Base-by-base conservation (phyloP, 257 asterid genomes). In the Solanum etuberosum region DNA sequence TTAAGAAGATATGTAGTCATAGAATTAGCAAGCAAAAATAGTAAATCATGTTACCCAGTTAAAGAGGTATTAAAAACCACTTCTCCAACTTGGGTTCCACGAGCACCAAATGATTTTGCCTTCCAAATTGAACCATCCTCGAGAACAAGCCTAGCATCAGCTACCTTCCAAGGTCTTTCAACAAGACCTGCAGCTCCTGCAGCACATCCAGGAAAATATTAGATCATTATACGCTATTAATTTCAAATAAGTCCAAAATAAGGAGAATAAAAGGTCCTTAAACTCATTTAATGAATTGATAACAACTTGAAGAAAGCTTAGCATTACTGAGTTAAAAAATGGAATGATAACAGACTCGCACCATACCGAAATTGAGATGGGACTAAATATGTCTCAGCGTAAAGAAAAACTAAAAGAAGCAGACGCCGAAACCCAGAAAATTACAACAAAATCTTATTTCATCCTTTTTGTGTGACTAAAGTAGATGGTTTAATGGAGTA, bases 11-110 rank as follows among this genome's bases (percentile, higher is more conserved):
- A 76, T 7, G 35, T n/a, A 11, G 23, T 43, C 63, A 78, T 78
- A 25, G 4, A 32, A 25, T 14, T 4, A 27, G 65, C 23, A 43
- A 43, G 27, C 40, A 27, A 78, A 77, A 42, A 6, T 35, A 73
- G 18, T 34, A 15, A 48, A 48, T 48, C 2, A 38, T 29, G 88
- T 91, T 87, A 96, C 99, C 99, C 99, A 4, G 99, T 94, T 87
- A 97, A 90, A 15, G 99, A 95, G 27, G 99, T 97, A 85, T 97
- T 97, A 35, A 97, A 97, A 88, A 97, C 99, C 67, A 97, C 99
- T 93, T 97, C 99, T 63, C 98, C 99, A 90, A 97, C 94, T 94
- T 95, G 99, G 83, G 99, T 97, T 85, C 99, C 99, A 46, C 97
- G 89, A 83, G 99, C 99, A 87, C 99, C 99, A 83, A 97, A 97